These are phyloP conservation scores for Penicillium paxilli DNA, from an alignment of 495 filamentous ascomycete genomes.

Conservation along the genomic window DNA sequence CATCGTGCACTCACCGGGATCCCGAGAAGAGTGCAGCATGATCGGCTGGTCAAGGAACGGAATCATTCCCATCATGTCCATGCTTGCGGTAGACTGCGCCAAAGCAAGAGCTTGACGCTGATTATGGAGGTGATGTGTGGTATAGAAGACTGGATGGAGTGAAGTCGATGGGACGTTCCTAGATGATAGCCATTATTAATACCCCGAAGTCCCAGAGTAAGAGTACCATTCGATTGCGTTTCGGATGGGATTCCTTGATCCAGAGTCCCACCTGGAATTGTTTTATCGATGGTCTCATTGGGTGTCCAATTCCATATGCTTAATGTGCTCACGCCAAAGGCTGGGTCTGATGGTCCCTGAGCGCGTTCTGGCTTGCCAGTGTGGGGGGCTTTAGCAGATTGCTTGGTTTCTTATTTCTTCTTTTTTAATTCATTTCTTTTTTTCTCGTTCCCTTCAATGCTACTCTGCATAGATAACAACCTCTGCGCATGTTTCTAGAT, in stretches of 20 bases:
- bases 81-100: background rate
- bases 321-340: slow-evolving; percentile 1
- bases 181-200: slow-evolving; percentile 2
- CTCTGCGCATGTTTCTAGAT: too few species aligned
- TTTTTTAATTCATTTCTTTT: background rate
- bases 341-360: background rate
- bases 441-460: background rate
- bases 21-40: slow-evolving; percentile 47
- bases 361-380: background rate
- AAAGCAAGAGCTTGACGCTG: background rate
- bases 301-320: background rate
- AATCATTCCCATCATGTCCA: slow-evolving; percentile 17
- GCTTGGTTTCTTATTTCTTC: background rate
- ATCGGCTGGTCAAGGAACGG: slow-evolving; percentile 50
- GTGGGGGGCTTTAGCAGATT: background rate
- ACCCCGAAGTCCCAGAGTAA: background rate
- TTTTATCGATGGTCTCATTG: background rate
- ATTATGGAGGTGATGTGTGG: background rate
- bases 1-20: slow-evolving; percentile 42
- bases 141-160: background rate
- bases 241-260: background rate
- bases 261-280: background rate
- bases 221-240: background rate
- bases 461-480: too few species aligned
- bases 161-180: background rate